A percentile compares a stretch with the other conserved stretches of the same genome.
Evolutionary conservation across 441 rosid species (phyloP).

Genomic region (Adansonia grandidieri): DNA sequence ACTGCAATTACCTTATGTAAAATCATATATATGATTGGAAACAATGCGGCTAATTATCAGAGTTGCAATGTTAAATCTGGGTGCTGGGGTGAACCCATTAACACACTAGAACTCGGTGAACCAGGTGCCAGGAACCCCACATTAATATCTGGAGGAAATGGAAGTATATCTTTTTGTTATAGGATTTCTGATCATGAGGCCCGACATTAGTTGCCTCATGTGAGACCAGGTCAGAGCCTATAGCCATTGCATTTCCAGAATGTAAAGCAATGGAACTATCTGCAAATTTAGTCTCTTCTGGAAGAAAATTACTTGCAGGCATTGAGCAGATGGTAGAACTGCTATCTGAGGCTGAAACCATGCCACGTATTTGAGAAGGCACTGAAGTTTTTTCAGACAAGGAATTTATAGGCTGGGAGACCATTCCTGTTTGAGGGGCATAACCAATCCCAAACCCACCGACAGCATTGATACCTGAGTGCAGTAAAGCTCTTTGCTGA

Average conservation of each 20-base stretch:
- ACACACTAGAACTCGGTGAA: conserved; percentile 56
- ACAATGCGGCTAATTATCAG: conserved; percentile 37
- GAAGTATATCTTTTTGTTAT: conserved; percentile 34
- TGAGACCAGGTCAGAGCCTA: conserved; percentile 23
- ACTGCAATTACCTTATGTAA: not conserved
- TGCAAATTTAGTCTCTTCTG: conserved; percentile 16
- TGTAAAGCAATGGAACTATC: conserved; percentile 39
- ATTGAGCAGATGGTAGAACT: conserved; percentile 20
- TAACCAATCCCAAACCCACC: conserved; percentile 35
- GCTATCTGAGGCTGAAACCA: conserved; percentile 32
- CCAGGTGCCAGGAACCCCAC: conserved; percentile 51
- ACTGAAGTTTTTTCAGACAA: conserved; percentile 18
- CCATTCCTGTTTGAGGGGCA: conserved; percentile 36
- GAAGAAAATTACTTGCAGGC: conserved; percentile 24
- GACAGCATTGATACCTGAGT: conserved; percentile 43
- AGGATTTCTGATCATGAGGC: conserved; percentile 30
- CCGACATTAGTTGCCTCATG: conserved; percentile 31
- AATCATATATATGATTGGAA: conserved; percentile 4
- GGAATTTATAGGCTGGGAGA: conserved; percentile 23
- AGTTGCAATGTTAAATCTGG: conserved; percentile 91
- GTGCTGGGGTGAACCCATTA: conserved; percentile 59
- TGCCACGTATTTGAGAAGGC: conserved; percentile 35
- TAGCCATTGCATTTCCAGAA: conserved; percentile 33
- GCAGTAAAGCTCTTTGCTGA: conserved; percentile 41
- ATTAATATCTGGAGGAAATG: conserved; percentile 63